phyloP scores from a whole-genome alignment of 2,329 filamentous ascomycete genomes.

The Thyridium curvatum region DNA sequence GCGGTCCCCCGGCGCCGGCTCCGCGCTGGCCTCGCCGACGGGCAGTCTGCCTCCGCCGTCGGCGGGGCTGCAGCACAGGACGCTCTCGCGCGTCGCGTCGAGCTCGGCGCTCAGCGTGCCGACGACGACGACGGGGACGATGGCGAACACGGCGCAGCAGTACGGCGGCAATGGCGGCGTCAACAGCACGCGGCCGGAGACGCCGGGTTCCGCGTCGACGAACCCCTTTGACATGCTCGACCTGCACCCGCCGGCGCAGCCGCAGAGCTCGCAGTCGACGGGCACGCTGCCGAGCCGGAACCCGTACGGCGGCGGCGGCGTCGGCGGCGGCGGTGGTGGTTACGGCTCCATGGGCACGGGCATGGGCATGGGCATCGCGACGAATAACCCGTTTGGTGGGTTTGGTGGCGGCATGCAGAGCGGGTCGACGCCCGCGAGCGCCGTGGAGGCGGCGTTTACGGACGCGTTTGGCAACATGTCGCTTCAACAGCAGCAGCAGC shows the following conservation, averaged over 20 bases:
- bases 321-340: too few species aligned
- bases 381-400: slow-evolving; percentile 66
- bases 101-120: slow-evolving; percentile 16
- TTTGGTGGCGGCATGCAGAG: too few species aligned
- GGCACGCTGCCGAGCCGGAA: slow-evolving; percentile 54
- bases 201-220: slow-evolving; percentile 42
- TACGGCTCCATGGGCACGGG: too few species aligned
- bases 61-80: slow-evolving; percentile 30
- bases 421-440: slow-evolving; percentile 31
- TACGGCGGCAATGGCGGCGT: too few species aligned
- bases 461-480: slow-evolving; percentile 71
- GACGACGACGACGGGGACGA: slow-evolving; percentile 9
- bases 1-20: slow-evolving; percentile 7
- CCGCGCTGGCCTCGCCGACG: slow-evolving; percentile 34
- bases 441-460: slow-evolving; percentile 33
- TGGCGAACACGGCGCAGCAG: slow-evolving; percentile 1
- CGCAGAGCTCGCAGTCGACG: slow-evolving; percentile 60
- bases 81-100: slow-evolving; percentile 47
- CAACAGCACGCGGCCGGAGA: slow-evolving; percentile 12
- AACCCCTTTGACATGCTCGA: slow-evolving; percentile 70
- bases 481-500: slow-evolving; percentile 40
- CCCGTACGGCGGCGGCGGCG: slow-evolving; percentile 28
- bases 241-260: slow-evolving; percentile 42
- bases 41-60: slow-evolving; percentile 34
- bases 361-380: too few species aligned